Evolutionary conservation across 2,329 filamentous ascomycete species (phyloP), one percentile per base, ranked within the genome.

Genomic region (Cadophora malorum): DNA sequence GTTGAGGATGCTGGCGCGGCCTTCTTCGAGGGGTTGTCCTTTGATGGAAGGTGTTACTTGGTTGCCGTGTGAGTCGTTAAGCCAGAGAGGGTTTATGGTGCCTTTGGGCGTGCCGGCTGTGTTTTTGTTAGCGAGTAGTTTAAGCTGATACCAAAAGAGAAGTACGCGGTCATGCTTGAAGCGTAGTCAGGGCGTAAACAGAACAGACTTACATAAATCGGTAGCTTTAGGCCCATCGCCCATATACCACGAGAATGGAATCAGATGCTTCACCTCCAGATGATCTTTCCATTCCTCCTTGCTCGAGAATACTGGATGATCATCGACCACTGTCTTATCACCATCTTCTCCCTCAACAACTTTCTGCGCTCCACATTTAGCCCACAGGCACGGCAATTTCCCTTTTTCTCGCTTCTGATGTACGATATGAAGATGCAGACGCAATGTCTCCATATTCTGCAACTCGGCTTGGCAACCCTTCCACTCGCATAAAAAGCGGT

Each of bases 401-500:
- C 72, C 67, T 14, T 71, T 23, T 6, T 60, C 21, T 55, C 59
- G 63, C 38, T 71, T 71, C 4, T 66, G 79, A 74, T 90, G 88
- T 2, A 88, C 80, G 16, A 81, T 72, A 21, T 78, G 74, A 16
- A 90, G 77, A 70, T 90, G 88, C 65, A 79, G 80, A 28, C 84
- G 81, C 50, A 90, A 76, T 10, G 87, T 90, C 14, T 85, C 84
- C 66, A 89, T 77, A 73, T 90, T 90, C 62, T 89, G 86, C 56
- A 90, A 79, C 77, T 89, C 85, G 3, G 88, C 88, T 35, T 80
- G 82, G 73, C 88, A 90, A 0, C 80, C 80, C 25, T 78, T 71
- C 88, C 88, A 90, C 75, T 90, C 86, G 76, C 88, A 90, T 10
- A 82, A 67, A 73, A 87, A 90, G 1, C 81, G 76, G n/a, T 82